phyloP scores from a whole-genome alignment of 202 grass and related monocot genomes.

The Carex sylvatica region DNA sequence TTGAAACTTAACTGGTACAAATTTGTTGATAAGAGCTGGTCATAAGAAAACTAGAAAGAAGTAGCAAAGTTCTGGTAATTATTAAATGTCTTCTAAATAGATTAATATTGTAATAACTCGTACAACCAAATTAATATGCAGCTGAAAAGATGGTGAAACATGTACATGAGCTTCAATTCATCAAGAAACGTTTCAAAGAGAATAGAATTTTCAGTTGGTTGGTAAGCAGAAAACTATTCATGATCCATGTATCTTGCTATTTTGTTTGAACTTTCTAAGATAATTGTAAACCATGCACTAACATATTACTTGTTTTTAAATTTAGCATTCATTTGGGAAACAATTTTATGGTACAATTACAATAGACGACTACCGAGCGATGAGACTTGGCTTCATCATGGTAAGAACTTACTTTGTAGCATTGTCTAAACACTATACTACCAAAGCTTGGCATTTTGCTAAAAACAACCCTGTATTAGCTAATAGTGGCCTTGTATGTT shows the following conservation, averaged over 20 bases:
- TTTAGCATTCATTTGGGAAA: conserved; percentile 45
- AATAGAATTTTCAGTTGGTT: conserved; percentile 48
- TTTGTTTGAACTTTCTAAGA: neutral
- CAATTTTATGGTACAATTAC: conserved; percentile 42
- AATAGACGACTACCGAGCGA: conserved; percentile 42
- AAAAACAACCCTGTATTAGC: neutral
- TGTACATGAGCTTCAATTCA: conserved; percentile 62
- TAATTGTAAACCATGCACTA: neutral
- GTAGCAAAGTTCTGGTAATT: neutral
- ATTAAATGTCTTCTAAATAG: neutral
- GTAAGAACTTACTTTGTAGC: conserved; percentile 36
- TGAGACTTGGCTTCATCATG: conserved; percentile 85
- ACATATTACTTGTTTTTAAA: conserved; percentile 14
- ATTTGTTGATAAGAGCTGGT: neutral
- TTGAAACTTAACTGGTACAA: neutral
- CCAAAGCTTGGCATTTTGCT: neutral
- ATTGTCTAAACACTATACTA: neutral
- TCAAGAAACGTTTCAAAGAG: conserved; percentile 51
- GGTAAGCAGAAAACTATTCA: conserved; percentile 33
- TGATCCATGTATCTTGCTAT: neutral
- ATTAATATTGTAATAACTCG: neutral
- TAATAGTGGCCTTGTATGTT: neutral
- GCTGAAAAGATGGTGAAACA: conserved; percentile 48
- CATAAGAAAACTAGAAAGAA: neutral
- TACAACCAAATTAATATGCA: conserved; percentile 32